Base-by-base conservation (phyloP, 345 rosid genomes). In the Sonneratia caseolaris region DNA sequence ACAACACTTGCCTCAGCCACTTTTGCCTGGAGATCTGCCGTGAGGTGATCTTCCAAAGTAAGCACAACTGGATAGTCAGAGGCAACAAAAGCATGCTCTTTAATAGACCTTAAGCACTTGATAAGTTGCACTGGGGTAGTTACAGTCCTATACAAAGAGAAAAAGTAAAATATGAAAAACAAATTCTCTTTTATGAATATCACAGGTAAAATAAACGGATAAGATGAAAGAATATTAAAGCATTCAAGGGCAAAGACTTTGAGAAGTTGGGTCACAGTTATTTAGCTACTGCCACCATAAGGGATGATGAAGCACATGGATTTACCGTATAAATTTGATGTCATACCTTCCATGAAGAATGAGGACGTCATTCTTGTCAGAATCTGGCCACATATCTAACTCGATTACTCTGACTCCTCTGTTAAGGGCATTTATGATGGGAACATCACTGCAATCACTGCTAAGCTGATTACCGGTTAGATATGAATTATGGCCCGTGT, bases 21-120 rank as follows among this genome's bases (percentile, higher is more conserved):
- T 92, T 90, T 88, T 62, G 97, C 92, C 77, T 92, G 97, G 68
- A 92, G 97, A 70, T 90, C 81, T 32, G 92, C 83, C 38, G 97
- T 89, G 68, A 94, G 97, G 76, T 94, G 98, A 80, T 94, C 97
- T 82, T 94, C 98, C 72, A 92, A 85, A 75, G 98, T 94, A 69
- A 94, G 89, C 73, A 91, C 91, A 72, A 94, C 93, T 1, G 98
- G 96, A 77, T 86, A 91, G 0, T 94, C 96, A 37, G 96, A 94
- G 49, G 86, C 91, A 74, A 66, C 70, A 74, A 94, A 94, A 12
- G 98, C 97, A 76, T 91, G 12, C 27, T 83, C 85, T 82, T 76
- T 86, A 48, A 94, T 94, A 68, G 96, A 87, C 75, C 40, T 83
- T 73, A 94, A 73, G 83, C 98, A 92, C 72, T 75, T 90, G 68